Evolutionary conservation across 495 filamentous ascomycete genomes (phyloP).

Genomic region (Saxophila tyrrhenica): DNA sequence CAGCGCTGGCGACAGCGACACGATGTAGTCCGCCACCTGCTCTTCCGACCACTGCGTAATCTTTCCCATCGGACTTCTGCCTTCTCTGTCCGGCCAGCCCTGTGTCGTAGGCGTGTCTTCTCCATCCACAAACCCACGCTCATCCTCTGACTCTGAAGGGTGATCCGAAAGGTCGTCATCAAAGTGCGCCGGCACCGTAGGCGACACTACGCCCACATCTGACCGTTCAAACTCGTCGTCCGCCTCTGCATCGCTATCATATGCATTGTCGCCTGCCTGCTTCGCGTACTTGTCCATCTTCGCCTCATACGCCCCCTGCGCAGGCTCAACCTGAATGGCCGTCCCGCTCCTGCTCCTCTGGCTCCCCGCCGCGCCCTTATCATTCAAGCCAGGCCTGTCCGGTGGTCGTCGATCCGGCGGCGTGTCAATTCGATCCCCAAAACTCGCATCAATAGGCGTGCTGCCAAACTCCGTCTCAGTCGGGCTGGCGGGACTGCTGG

Average conservation of each 20-base stretch:
- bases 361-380: slow-evolving; percentile 1
- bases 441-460: slow-evolving; percentile 20
- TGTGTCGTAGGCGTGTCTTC: slow-evolving; percentile 86
- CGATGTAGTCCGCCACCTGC: slow-evolving; percentile 76
- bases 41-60: slow-evolving; percentile 84
- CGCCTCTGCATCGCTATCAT: slow-evolving; percentile 78
- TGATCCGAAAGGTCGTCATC: slow-evolving; percentile 80
- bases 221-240: slow-evolving; percentile 88
- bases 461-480: slow-evolving; percentile 16
- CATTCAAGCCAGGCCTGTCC: neutral
- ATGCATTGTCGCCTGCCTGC: slow-evolving; percentile 27
- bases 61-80: slow-evolving; percentile 57
- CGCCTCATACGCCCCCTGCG: neutral
- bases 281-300: slow-evolving; percentile 20
- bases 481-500: slow-evolving; percentile 10
- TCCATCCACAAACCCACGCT: slow-evolving; percentile 7
- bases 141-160: slow-evolving; percentile 43
- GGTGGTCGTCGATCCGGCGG: slow-evolving; percentile 5
- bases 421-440: slow-evolving; percentile 15
- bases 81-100: slow-evolving; percentile 52
- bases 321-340: slow-evolving; percentile 2
- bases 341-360: slow-evolving; percentile 20
- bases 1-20: slow-evolving; percentile 15
- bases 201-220: slow-evolving; percentile 49
- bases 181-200: slow-evolving; percentile 61